Conservation (phyloP, 2,329 filamentous ascomycete species). For the Huntiella moniliformis region DNA sequence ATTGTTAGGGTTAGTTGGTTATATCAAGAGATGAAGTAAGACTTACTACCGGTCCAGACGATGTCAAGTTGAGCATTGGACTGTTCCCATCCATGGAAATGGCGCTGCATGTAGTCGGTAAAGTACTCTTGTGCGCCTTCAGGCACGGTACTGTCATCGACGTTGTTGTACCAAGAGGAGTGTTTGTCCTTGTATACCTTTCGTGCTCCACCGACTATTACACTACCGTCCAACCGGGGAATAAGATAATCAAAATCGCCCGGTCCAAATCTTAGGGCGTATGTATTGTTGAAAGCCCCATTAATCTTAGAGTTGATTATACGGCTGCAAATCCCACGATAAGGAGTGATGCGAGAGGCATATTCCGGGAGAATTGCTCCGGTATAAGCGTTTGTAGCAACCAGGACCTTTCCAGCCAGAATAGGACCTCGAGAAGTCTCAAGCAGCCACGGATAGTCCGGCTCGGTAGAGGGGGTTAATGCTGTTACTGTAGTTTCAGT, state of each 20-base stretch:
- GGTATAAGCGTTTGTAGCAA: constrained; percentile 16
- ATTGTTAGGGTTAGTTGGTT: not conserved
- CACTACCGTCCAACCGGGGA: constrained; percentile 12
- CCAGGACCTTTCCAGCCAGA: constrained; percentile 13
- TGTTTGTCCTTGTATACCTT: constrained; percentile 18
- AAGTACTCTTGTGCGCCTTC: constrained; percentile 24
- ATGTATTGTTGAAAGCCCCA: constrained; percentile 7
- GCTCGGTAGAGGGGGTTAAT: constrained; percentile 5
- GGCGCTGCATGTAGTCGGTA: constrained; percentile 27
- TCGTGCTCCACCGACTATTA: constrained; percentile 13
- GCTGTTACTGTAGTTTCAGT: constrained; percentile 13
- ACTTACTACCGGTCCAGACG: constrained; percentile 17
- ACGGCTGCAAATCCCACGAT: constrained; percentile 11
- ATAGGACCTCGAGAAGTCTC: constrained; percentile 14
- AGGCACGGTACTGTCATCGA: constrained; percentile 28
- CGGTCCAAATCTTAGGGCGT: constrained; percentile 13
- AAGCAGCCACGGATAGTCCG: constrained; percentile 10
- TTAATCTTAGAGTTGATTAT: not conserved
- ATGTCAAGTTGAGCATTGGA: constrained; percentile 19
- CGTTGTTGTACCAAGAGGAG: constrained; percentile 26
- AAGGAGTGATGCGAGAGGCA: constrained; percentile 9
- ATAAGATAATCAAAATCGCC: constrained; percentile 16
- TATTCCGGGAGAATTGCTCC: constrained; percentile 15
- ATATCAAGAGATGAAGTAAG: no score
- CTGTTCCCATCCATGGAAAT: constrained; percentile 30